phyloP scores from a whole-genome alignment of 768 basidiomycete species.

The Tephrocybe sp. region DNA sequence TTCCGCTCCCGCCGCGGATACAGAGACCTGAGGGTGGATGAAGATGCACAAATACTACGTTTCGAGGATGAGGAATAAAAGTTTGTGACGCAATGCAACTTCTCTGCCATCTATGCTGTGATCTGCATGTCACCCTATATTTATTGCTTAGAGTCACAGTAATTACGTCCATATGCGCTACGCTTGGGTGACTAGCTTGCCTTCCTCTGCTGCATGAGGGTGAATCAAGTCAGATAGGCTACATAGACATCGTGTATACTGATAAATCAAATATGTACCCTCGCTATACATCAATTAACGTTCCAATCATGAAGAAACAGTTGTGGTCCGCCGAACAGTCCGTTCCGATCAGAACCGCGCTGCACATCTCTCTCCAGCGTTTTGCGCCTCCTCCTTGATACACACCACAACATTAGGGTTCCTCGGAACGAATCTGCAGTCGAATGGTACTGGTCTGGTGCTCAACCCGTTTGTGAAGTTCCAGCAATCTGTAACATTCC shows the following conservation, averaged over 20 bases:
- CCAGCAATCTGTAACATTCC: slow-evolving; percentile 19
- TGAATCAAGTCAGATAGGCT: neutral
- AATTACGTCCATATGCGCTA: neutral
- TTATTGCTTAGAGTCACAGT: neutral
- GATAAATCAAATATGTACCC: no score
- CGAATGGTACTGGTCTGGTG: slow-evolving; percentile 29
- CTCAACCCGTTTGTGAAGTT: slow-evolving; percentile 35
- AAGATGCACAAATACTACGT: slow-evolving; percentile 83
- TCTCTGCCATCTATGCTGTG: neutral
- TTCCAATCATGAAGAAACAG: no score
- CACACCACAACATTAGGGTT: slow-evolving; percentile 19
- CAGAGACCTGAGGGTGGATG: slow-evolving; percentile 77
- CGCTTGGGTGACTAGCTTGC: neutral
- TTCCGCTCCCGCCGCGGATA: slow-evolving; percentile 64
- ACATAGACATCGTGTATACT: neutral
- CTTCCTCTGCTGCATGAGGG: neutral
- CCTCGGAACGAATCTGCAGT: slow-evolving; percentile 29
- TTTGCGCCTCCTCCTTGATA: slow-evolving; percentile 25
- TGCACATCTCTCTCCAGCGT: slow-evolving; percentile 13
- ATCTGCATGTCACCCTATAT: slow-evolving; percentile 1
- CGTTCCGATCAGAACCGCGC: no score
- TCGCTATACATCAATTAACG: no score
- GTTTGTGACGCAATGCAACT: neutral
- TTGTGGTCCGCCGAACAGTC: no score
- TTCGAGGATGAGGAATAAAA: slow-evolving; percentile 75